Conservation (phyloP, 2,329 filamentous ascomycete genomes). For the Exophiala spinifera region DNA sequence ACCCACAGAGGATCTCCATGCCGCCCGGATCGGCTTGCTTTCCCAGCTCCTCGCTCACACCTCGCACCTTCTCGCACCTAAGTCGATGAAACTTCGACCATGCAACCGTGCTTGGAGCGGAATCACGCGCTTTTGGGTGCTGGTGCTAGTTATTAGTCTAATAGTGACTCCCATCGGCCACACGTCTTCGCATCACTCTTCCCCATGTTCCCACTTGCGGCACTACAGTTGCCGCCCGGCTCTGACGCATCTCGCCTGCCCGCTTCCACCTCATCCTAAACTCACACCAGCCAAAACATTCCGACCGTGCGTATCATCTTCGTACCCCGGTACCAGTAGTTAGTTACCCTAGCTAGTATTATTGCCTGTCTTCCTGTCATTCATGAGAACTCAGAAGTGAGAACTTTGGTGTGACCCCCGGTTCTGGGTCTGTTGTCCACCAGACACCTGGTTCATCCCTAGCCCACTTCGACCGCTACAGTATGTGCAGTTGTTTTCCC, state of each 20-base stretch:
- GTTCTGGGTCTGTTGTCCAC: constrained; percentile 7
- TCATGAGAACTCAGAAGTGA: constrained; percentile 3
- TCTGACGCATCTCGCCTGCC: constrained; percentile 24
- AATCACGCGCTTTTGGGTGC: constrained; percentile 6
- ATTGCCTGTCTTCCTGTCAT: constrained; percentile 13
- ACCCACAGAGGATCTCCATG: not conserved
- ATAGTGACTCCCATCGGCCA: not conserved
- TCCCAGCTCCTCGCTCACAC: not conserved
- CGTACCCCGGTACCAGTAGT: not conserved
- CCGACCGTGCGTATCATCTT: constrained; percentile 7
- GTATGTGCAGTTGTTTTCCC: constrained; percentile 7
- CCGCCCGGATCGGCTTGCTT: not conserved
- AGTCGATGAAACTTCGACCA: not conserved
- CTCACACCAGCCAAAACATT: not conserved
- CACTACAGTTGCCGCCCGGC: constrained; percentile 11
- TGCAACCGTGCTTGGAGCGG: not conserved
- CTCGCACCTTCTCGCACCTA: not conserved
- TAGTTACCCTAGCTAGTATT: not conserved
- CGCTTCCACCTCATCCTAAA: constrained; percentile 18
- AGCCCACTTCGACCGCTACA: constrained; percentile 13
- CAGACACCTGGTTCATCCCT: constrained; percentile 5
- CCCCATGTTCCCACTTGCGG: constrained; percentile 13
- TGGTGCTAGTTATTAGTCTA: not conserved
- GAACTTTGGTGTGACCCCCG: constrained; percentile 4
- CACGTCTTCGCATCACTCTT: not conserved